Conservation (phyloP, 2,329 filamentous ascomycete genomes). For the Epichloe typhina region DNA sequence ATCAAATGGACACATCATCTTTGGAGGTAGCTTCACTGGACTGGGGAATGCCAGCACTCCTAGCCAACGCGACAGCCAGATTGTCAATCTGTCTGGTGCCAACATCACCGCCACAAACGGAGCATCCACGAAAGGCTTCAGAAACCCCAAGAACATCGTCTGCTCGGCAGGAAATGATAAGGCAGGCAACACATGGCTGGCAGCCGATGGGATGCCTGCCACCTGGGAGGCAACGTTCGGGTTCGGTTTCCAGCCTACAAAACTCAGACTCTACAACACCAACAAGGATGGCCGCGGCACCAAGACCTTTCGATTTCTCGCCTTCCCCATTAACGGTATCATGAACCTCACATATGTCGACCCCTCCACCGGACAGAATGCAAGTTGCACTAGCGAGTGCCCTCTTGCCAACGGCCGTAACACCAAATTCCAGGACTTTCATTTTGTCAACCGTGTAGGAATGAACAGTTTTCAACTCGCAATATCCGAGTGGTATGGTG, state of each 20-base stretch:
- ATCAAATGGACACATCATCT: conserved; percentile 73
- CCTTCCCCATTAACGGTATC: conserved; percentile 77
- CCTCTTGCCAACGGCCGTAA: conserved; percentile 62
- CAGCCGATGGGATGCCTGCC: conserved; percentile 61
- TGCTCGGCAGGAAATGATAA: conserved; percentile 58
- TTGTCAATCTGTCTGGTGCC: conserved; percentile 73
- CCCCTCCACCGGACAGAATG: conserved; percentile 50
- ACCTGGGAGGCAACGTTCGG: conserved; percentile 74
- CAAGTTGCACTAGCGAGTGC: conserved; percentile 68
- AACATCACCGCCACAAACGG: conserved; percentile 56
- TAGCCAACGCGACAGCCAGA: conserved; percentile 56
- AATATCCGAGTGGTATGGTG: conserved; percentile 76
- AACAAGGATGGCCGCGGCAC: conserved; percentile 73
- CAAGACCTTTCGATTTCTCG: conserved; percentile 75
- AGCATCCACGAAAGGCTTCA: conserved; percentile 49
- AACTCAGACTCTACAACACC: conserved; percentile 79
- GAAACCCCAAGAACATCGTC: conserved; percentile 66
- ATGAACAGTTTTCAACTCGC: conserved; percentile 82
- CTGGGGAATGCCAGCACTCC: conserved; percentile 67
- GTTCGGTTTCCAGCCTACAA: conserved; percentile 78
- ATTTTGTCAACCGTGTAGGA: conserved; percentile 74
- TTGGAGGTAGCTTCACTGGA: conserved; percentile 81
- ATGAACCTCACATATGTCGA: conserved; percentile 93
- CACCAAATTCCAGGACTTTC: conserved; percentile 70
- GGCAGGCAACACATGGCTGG: conserved; percentile 63